These are phyloP conservation scores for Dissophora globulifera DNA, from an alignment of 192 early-diverging fungal genomes.

Conservation along the genomic window DNA sequence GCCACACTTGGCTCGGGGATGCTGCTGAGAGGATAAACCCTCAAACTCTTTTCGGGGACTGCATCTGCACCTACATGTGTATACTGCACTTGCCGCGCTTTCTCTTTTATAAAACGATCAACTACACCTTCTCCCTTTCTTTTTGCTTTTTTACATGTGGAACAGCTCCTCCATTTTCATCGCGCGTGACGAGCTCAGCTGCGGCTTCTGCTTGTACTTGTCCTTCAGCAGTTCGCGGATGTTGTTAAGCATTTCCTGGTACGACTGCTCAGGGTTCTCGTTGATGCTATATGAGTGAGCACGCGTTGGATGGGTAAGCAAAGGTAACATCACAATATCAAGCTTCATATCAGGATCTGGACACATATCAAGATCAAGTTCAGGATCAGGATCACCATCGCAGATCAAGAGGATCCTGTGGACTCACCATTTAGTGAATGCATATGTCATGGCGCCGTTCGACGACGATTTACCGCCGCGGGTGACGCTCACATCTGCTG, in stretches of 20 bases:
- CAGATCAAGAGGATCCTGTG: too few relatives aligned
- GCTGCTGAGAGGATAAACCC: conserved; percentile 10
- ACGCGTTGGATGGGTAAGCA: too few relatives aligned
- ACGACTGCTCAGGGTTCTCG: conserved; percentile 64
- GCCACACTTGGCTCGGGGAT: conserved; percentile 6
- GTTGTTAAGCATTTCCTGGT: conserved; percentile 68
- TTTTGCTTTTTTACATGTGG: conserved; percentile 70
- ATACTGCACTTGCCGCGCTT: too few relatives aligned
- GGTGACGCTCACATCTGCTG: conserved; percentile 67
- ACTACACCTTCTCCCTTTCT: too few relatives aligned
- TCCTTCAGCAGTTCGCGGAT: conserved; percentile 63
- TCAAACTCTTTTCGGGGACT: too few relatives aligned
- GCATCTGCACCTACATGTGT: too few relatives aligned
- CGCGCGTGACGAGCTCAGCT: conserved; percentile 72
- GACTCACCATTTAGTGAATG: conserved; percentile 60
- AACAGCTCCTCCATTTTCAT: conserved; percentile 77
- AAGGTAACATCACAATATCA: too few relatives aligned
- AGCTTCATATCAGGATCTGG: background rate
- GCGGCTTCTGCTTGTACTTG: conserved; percentile 77
- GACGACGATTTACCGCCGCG: conserved; percentile 42
- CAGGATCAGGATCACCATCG: too few relatives aligned
- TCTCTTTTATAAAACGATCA: too few relatives aligned
- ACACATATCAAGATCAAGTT: too few relatives aligned
- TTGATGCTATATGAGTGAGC: conserved; percentile 50
- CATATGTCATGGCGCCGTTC: conserved; percentile 73